Base-by-base conservation (phyloP, 2,329 filamentous ascomycete species). In the Fusarium fracticaudum region DNA sequence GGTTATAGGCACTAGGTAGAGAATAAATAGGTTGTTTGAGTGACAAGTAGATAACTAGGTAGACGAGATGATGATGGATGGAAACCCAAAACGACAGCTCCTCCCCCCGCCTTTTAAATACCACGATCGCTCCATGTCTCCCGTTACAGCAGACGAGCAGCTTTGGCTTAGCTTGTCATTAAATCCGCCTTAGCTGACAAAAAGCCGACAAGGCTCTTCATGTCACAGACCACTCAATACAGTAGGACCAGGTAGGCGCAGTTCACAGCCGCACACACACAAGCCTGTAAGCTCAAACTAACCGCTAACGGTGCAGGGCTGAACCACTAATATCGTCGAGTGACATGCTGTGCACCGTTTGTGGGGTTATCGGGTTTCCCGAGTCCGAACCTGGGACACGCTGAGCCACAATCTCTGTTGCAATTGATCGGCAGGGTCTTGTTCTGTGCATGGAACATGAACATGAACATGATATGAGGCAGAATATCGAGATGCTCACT, bases 81-180 rank as follows among this genome's bases (percentile, higher is more conserved):
- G 29, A 50, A 53, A 40, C 24, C 9, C 22, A 40, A 53, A 57
- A 55, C 48, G 33, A 29, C 33, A 29, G 58, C 53, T 60, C 37
- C 55, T 73, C 60, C 74, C 74, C 71, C 60, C 73, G 68, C 64
- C 72, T 74, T 75, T 74, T 73, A 75, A 75, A 74, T 75, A 75
- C 57, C 14, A 40, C 24, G 44, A 53, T 41, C 31, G 13, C 14
- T 45, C 37, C 31, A 45, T 22, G 14, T 24, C 53, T 43, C 59
- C 47, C 43, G 35, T 55, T 40, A n/a, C 40, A 60, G 54, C 20
- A 48, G 29, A 61, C 7, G 3, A 11, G n/a, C 58, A 43, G 60
- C 48, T 65, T 69, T 59, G 65, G 67, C 62, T 29, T 69, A 69
- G 67, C 48, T 35, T 33, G 22, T n/a, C 18, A 29, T 48, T 45